A percentile compares a stretch with the other conserved stretches of the same genome.
These are phyloP conservation scores for Scutellaria minor DNA, from an alignment of 257 asterid genomes.

Conservation along the genomic window DNA sequence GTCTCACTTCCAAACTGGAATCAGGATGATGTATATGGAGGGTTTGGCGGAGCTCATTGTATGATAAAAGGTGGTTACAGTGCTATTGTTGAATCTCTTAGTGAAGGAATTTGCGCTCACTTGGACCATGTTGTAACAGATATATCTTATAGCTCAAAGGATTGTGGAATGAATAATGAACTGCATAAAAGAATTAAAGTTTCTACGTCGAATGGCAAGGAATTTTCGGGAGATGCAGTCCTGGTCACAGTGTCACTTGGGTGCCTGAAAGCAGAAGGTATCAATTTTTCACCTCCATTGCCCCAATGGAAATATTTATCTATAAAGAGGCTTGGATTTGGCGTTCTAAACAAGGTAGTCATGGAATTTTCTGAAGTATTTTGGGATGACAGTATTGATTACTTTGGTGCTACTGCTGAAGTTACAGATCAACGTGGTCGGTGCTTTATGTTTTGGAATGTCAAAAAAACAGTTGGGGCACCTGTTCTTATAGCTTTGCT, in stretches of 20 bases:
- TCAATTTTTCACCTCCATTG: conserved; percentile 87
- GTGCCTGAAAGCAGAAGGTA: conserved; percentile 86
- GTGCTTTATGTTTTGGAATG: conserved; percentile 99
- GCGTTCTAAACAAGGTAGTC: conserved; percentile 93
- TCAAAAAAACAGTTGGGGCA: conserved; percentile 97
- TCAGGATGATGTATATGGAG: conserved; percentile 95
- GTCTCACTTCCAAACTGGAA: conserved; percentile 98
- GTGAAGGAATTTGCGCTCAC: conserved; percentile 71
- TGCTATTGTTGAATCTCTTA: conserved; percentile 84
- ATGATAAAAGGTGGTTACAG: conserved; percentile 99
- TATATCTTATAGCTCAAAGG: conserved; percentile 55
- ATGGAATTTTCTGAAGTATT: conserved; percentile 92
- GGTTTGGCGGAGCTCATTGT: conserved; percentile 99
- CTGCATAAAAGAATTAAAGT: conserved; percentile 67
- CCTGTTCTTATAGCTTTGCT: conserved; percentile 96
- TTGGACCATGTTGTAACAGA: conserved; percentile 82
- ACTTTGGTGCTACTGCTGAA: conserved; percentile 98
- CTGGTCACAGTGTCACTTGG: conserved; percentile 96
- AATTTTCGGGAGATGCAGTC: conserved; percentile 89
- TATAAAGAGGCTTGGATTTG: conserved; percentile 90
- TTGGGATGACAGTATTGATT: conserved; percentile 95
- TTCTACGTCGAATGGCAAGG: conserved; percentile 74
- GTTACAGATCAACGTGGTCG: conserved; percentile 80
- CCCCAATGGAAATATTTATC: conserved; percentile 86
- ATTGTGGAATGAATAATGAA: conserved; percentile 40